A percentile compares a stretch with the other conserved stretches of the same genome.
Conservation (phyloP, 352 stramenopile genomes). For the Phytophthora agathidicida region DNA sequence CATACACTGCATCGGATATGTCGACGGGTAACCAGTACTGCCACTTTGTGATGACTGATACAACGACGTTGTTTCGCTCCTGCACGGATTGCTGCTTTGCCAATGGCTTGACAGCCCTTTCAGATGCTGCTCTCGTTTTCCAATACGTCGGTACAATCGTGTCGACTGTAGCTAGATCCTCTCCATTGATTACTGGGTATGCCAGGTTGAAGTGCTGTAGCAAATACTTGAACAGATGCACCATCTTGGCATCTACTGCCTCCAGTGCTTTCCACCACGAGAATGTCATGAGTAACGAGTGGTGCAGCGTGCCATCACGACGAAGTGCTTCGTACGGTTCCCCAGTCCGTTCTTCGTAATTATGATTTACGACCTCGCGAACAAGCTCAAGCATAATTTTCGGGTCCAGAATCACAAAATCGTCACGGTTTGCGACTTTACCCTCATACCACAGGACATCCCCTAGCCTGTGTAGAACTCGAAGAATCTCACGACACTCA, state of each 20-base stretch:
- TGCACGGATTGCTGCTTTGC: background rate
- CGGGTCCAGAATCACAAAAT: constrained; percentile 13
- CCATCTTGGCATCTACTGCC: background rate
- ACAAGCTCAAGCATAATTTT: constrained; percentile 26
- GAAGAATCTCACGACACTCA: constrained; percentile 11
- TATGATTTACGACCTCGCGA: constrained; percentile 22
- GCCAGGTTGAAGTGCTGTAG: constrained; percentile 16
- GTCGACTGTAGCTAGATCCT: background rate
- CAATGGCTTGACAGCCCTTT: background rate
- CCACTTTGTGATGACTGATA: constrained; percentile 8
- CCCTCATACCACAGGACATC: constrained; percentile 31
- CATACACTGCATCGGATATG: constrained; percentile 14
- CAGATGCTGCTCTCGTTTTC: constrained; percentile 2
- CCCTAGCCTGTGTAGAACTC: constrained; percentile 8
- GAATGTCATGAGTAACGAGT: constrained; percentile 9
- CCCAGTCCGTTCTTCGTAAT: background rate
- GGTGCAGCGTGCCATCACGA: constrained; percentile 3
- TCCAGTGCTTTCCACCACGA: constrained; percentile 4
- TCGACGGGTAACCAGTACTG: constrained; percentile 15
- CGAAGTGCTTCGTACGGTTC: constrained; percentile 6
- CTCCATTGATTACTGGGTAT: constrained; percentile 4
- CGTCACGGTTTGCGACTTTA: no score
- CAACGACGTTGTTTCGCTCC: background rate
- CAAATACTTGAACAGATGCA: constrained; percentile 19
- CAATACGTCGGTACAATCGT: constrained; percentile 26